A percentile compares a stretch with the other conserved stretches of the same genome.
phyloP scores from a whole-genome alignment of 202 grass and related monocot species.

The Dendrocalamus latiflorus region DNA sequence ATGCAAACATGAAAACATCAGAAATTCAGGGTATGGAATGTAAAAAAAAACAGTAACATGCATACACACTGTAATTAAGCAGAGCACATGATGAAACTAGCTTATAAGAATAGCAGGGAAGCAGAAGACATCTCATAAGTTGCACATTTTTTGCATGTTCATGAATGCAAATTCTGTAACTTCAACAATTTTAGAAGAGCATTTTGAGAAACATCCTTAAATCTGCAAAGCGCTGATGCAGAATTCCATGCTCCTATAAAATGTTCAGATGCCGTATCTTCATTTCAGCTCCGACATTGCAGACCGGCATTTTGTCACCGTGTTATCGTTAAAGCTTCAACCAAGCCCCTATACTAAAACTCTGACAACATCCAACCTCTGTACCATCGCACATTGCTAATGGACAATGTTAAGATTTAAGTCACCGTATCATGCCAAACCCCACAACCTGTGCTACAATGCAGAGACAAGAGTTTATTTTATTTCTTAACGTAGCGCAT shows the following conservation, averaged over 20 bases:
- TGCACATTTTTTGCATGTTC: not conserved
- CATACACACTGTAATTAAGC: not conserved
- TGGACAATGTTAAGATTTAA: not conserved
- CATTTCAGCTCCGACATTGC: not conserved
- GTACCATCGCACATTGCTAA: not conserved
- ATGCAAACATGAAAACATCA: slow-evolving; percentile 26
- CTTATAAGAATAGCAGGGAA: not conserved
- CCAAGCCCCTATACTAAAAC: not conserved
- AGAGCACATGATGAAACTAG: not conserved
- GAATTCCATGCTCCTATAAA: not conserved
- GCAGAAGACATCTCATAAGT: not conserved
- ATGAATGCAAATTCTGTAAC: not conserved
- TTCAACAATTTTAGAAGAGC: not conserved
- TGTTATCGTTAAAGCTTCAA: not conserved
- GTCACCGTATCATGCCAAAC: not conserved
- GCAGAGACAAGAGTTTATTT: not conserved
- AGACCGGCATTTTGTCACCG: not conserved
- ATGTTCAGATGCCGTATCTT: not conserved
- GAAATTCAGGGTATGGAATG: not conserved
- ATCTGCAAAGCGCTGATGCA: not conserved
- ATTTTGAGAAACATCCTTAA: slow-evolving; percentile 5
- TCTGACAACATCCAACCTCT: not conserved
- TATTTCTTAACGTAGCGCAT: not conserved
- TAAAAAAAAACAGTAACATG: not conserved
- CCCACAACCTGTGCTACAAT: not conserved